These are phyloP conservation scores for Penicillium sp. DNA, from an alignment of 2,329 filamentous ascomycete species.

Conservation along the genomic window DNA sequence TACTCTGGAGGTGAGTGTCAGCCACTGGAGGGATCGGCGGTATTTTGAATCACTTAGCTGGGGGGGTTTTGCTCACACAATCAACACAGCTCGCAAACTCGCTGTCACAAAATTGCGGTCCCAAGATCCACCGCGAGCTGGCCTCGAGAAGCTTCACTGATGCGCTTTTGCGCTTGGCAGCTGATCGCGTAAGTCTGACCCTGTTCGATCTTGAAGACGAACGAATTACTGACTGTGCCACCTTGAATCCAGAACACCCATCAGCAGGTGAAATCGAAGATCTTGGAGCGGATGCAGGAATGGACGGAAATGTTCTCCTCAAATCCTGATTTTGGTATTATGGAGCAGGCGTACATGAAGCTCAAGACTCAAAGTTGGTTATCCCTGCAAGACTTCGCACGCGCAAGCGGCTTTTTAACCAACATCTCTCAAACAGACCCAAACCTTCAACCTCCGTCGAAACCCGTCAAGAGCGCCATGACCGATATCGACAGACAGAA, in stretches of 20 bases:
- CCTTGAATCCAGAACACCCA: constrained; percentile 64
- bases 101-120: constrained; percentile 84
- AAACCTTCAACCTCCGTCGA: constrained; percentile 82
- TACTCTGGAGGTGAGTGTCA: constrained; percentile 64
- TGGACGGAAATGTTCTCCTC: constrained; percentile 92
- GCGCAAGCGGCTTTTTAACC: not conserved
- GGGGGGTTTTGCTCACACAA: not conserved
- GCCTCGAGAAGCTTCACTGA: constrained; percentile 92
- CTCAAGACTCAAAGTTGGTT: constrained; percentile 63
- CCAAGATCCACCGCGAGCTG: constrained; percentile 79
- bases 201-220: too few relatives aligned
- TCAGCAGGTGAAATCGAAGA: constrained; percentile 93
- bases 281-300: constrained; percentile 90
- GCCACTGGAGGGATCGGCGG: not conserved
- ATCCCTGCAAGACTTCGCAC: too few relatives aligned
- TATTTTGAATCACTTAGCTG: constrained; percentile 3
- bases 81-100: constrained; percentile 69
- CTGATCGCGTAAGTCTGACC: constrained; percentile 57
- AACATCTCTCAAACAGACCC: constrained; percentile 57
- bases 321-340: constrained; percentile 89
- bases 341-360: constrained; percentile 89
- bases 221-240: not conserved
- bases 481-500: constrained; percentile 86
- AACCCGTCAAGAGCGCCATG: constrained; percentile 86
- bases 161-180: constrained; percentile 80